phyloP scores from a whole-genome alignment of 2,329 filamentous ascomycete species.

The Cercospora brassicicola region DNA sequence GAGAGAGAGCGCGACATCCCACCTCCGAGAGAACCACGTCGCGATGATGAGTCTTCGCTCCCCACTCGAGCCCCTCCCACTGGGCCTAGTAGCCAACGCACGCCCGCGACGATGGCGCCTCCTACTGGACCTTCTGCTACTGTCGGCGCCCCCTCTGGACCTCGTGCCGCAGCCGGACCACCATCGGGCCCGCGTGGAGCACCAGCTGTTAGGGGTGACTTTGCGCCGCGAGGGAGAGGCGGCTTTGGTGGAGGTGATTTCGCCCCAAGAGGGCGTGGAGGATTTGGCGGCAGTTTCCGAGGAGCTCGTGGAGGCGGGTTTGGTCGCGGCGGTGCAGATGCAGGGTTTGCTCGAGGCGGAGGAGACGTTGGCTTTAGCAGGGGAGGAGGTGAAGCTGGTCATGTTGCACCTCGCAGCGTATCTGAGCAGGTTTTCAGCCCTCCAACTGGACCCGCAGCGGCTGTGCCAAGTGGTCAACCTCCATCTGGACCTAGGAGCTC shows the following conservation, averaged over 20 bases:
- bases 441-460: constrained; percentile 19
- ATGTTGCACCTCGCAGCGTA: constrained; percentile 14
- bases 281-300: constrained; percentile 39
- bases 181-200: constrained; percentile 35
- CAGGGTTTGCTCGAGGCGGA: constrained; percentile 15
- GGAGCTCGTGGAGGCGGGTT: constrained; percentile 34
- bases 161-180: constrained; percentile 31
- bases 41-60: constrained; percentile 30
- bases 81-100: constrained; percentile 31
- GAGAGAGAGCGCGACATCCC: constrained; percentile 27
- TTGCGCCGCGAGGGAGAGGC: constrained; percentile 41
- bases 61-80: constrained; percentile 32
- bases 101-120: constrained; percentile 29
- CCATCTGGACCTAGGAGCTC: constrained; percentile 39
- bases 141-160: constrained; percentile 38
- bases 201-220: constrained; percentile 43
- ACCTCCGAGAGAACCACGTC: constrained; percentile 34
- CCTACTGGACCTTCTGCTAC: constrained; percentile 36
- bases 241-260: constrained; percentile 38
- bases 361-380: constrained; percentile 11
- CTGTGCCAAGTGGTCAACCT: constrained; percentile 24
- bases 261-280: constrained; percentile 31
- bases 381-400: constrained; percentile 14
- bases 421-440: constrained; percentile 19
- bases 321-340: constrained; percentile 14